Base-by-base conservation (phyloP, 2,329 filamentous ascomycete genomes). In the Aspergillus eucalypticola region DNA sequence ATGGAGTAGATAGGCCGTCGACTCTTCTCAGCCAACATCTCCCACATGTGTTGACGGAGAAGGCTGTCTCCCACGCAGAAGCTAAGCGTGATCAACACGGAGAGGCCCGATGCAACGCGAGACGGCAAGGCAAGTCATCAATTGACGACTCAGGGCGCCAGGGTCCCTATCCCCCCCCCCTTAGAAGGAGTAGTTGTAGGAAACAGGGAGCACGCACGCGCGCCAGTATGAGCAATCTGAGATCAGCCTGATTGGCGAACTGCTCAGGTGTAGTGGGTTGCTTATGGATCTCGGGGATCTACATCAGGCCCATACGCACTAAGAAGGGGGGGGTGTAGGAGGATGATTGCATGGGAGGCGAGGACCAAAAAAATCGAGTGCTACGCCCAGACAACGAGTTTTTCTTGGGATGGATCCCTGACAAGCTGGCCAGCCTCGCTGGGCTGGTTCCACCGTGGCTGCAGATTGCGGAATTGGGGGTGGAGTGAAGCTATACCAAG, bases 201-300 rank as follows among this genome's bases (percentile, higher is more conserved):
- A 44, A 44, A 21, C 41, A 44, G 41, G 41, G 41, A 44, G 41
- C 41, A 44, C 13, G 41, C 41, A 21, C 19, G 19, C 21, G 39
- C 21, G n/a, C 23, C 41, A 32, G 39, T 42, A 35, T 35, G 53
- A 46, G 39, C 8, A 46, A 32, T 55, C 42, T 17, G 21, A 32
- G 53, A 23, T 32, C 17, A 44, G 53, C 19, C 53, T 44, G 39
- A 55, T 55, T 46, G 53, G 53, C 53, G 44, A 23, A 44, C 29
- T 21, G 41, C 41, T 25, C 39, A 46, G 6, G 41, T 19, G 25
- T 32, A 35, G 10, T 44, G 53, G 53, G 32, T 35, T 46, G 27
- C 13, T 44, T 44, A 55, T 46, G 53, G 39, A 55, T 46, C 53
- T 55, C 39, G 53, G 53, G 39, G 53, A 55, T 55, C 53, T 55